These are phyloP conservation scores for Candolleomyces eurysporus DNA, from an alignment of 768 basidiomycete species.

Conservation along the genomic window DNA sequence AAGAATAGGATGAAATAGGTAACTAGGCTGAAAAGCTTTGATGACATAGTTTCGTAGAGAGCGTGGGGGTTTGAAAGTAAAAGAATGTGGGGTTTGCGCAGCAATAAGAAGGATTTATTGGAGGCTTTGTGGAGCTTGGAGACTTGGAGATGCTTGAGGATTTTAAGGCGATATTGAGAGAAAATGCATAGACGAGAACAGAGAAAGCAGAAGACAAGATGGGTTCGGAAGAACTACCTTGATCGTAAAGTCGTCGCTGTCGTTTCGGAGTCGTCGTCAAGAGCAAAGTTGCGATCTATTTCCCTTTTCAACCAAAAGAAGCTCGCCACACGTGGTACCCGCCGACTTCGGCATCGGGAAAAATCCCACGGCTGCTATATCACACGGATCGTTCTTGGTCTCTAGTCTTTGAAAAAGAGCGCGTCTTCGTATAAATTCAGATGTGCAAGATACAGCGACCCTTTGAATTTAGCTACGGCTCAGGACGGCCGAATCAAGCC, in stretches of 20 bases:
- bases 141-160: background rate
- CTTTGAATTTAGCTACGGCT: no score
- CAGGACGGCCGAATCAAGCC: no score
- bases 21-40: constrained; percentile 6
- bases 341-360: no score
- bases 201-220: constrained; percentile 1
- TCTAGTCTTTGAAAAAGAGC: no score
- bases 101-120: background rate
- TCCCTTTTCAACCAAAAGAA: background rate
- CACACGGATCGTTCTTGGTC: no score
- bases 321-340: background rate
- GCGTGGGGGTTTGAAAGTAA: background rate
- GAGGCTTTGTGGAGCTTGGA: background rate
- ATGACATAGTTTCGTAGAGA: constrained; percentile 2
- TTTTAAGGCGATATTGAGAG: background rate
- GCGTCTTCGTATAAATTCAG: no score
- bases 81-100: constrained; percentile 5
- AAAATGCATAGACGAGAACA: background rate
- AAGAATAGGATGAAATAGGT: constrained; percentile 22
- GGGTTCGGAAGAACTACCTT: background rate
- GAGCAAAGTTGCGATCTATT: background rate
- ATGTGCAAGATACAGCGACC: no score
- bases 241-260: constrained; percentile 2
- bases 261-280: constrained; percentile 9
- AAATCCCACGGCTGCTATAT: no score